Conservation (phyloP, 148 eudicot genomes). For the Camellia granthamiana region DNA sequence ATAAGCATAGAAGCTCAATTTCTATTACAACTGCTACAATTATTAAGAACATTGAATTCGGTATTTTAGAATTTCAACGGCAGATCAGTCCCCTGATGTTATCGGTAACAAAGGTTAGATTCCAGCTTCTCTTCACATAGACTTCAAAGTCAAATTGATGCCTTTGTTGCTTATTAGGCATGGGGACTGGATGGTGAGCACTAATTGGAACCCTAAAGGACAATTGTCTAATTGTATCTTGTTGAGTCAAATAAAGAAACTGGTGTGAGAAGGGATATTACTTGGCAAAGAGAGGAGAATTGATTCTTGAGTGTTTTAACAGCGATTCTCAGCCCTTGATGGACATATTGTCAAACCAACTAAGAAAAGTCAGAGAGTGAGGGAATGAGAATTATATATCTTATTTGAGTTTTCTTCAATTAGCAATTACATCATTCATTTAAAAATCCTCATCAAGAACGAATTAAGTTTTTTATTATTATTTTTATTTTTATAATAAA, state of each 20-base stretch:
- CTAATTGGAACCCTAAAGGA: not conserved
- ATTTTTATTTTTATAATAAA: too few relatives aligned
- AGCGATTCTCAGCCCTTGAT: too few relatives aligned
- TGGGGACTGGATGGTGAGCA: not conserved
- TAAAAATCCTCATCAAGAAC: too few relatives aligned
- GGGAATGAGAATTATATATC: too few relatives aligned
- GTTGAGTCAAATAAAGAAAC: too few relatives aligned
- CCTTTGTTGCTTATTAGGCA: not conserved
- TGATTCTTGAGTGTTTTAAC: too few relatives aligned
- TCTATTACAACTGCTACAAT: not conserved
- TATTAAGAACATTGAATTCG: not conserved
- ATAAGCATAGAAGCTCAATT: not conserved
- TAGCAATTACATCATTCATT: too few relatives aligned
- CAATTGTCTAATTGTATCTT: not conserved
- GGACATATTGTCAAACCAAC: too few relatives aligned
- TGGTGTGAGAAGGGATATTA: not conserved
- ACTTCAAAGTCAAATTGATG: not conserved
- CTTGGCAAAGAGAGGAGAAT: too few relatives aligned
- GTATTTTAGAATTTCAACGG: not conserved
- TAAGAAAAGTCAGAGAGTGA: too few relatives aligned
- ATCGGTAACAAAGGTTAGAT: not conserved
- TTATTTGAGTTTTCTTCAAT: too few relatives aligned
- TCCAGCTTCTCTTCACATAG: not conserved
- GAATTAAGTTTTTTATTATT: not conserved
- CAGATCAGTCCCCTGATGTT: not conserved